Percentiles rank a stretch among this genome's conserved stretches.
These are phyloP conservation scores for Talaromyces rugulosus DNA, from an alignment of 2,329 filamentous ascomycete genomes.

Conservation along the genomic window DNA sequence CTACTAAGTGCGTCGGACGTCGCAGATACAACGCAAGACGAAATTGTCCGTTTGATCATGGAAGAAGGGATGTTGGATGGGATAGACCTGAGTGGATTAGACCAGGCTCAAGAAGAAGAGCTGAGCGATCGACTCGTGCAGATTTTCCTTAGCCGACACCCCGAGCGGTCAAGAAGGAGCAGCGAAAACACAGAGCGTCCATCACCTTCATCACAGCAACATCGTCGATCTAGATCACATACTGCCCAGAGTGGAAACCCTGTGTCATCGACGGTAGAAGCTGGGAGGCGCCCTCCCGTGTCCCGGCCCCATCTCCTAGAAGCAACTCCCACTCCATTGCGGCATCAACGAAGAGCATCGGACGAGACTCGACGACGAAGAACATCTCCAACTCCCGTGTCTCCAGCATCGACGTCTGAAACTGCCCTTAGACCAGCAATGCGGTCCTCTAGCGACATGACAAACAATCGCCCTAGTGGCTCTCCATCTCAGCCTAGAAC, in stretches of 20 bases:
- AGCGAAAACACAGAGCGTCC: slow-evolving; percentile 30
- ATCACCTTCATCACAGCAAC: slow-evolving; percentile 24
- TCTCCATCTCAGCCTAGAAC: slow-evolving; percentile 23
- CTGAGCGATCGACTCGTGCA: slow-evolving; percentile 87
- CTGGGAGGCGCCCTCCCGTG: slow-evolving; percentile 23
- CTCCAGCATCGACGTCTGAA: slow-evolving; percentile 32
- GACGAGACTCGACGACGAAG: slow-evolving; percentile 28
- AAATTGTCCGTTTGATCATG: slow-evolving; percentile 84
- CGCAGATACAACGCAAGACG: slow-evolving; percentile 69
- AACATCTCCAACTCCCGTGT: slow-evolving; percentile 30
- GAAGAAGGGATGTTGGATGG: slow-evolving; percentile 84
- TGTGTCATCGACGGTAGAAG: slow-evolving; percentile 15
- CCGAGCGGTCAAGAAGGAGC: slow-evolving; percentile 38
- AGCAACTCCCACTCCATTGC: slow-evolving; percentile 19
- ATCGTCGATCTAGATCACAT: slow-evolving; percentile 26
- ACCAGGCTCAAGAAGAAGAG: slow-evolving; percentile 78
- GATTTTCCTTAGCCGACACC: slow-evolving; percentile 73
- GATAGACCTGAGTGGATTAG: slow-evolving; percentile 82
- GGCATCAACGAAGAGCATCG: slow-evolving; percentile 33
- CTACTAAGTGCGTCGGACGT: slow-evolving; percentile 76
- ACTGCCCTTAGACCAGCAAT: slow-evolving; percentile 27
- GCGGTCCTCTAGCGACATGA: slow-evolving; percentile 35
- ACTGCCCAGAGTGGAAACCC: slow-evolving; percentile 24
- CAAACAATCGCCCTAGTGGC: slow-evolving; percentile 25
- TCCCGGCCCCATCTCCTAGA: slow-evolving; percentile 32